phyloP scores from a whole-genome alignment of 148 eudicot genomes.

The Rhododendron williamsianum region DNA sequence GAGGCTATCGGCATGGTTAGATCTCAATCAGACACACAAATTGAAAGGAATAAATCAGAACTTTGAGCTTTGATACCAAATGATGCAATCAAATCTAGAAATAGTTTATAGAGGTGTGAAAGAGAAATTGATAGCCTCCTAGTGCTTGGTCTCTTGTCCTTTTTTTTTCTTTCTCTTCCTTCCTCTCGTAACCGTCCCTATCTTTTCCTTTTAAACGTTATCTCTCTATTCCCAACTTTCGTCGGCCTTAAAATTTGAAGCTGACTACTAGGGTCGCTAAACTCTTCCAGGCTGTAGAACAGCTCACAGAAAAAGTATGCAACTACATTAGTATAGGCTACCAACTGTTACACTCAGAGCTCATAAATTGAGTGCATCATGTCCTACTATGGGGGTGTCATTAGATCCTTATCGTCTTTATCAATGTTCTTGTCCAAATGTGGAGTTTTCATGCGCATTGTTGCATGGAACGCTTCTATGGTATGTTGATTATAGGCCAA shows the following conservation, averaged over 20 bases:
- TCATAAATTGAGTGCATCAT: neutral
- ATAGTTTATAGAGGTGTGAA: too few relatives aligned
- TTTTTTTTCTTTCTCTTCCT: too few relatives aligned
- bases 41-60: neutral
- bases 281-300: neutral
- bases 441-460: neutral
- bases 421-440: neutral
- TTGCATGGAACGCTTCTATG: neutral
- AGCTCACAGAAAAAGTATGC: neutral
- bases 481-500: neutral
- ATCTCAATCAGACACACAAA: neutral
- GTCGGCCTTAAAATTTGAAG: neutral
- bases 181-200: too few relatives aligned
- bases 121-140: too few relatives aligned
- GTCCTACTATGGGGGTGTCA: neutral
- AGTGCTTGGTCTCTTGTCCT: too few relatives aligned
- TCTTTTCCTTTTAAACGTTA: too few relatives aligned
- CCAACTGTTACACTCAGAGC: neutral
- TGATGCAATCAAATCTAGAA: neutral
- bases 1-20: neutral
- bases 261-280: neutral
- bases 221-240: too few relatives aligned
- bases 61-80: neutral
- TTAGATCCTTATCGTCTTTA: neutral
- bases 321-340: neutral